A percentile compares a stretch with the other conserved stretches of the same genome.
phyloP scores from a whole-genome alignment of 2,329 filamentous ascomycete genomes.

The Zymoseptoria crescenta region DNA sequence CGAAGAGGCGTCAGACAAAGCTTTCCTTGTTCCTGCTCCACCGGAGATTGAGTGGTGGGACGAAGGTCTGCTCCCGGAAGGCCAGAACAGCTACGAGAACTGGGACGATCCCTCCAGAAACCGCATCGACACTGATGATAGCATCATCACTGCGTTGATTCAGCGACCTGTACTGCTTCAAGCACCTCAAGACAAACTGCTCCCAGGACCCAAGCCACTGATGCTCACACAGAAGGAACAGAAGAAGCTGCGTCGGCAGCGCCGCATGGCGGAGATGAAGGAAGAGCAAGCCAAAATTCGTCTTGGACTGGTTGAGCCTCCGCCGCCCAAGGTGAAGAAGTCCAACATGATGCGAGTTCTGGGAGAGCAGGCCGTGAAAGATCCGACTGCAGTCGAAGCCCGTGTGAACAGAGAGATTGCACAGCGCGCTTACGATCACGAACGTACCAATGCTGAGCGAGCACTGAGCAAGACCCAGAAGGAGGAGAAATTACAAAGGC shows the following conservation, averaged over 20 bases:
- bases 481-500: constrained; percentile 69
- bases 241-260: constrained; percentile 80
- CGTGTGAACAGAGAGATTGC: constrained; percentile 89
- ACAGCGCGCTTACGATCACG: constrained; percentile 72
- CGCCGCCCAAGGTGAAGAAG: constrained; percentile 93
- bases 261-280: constrained; percentile 85
- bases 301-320: constrained; percentile 79
- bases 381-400: constrained; percentile 93
- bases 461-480: constrained; percentile 83
- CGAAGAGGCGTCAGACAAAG: constrained; percentile 88
- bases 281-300: constrained; percentile 95
- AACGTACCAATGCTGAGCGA: constrained; percentile 70
- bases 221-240: constrained; percentile 86
- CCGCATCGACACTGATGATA: constrained; percentile 70
- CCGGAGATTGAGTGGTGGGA: constrained; percentile 98
- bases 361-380: constrained; percentile 85
- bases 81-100: constrained; percentile 56
- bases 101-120: constrained; percentile 56
- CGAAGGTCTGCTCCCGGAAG: constrained; percentile 70
- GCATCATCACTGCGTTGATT: constrained; percentile 81
- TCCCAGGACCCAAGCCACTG: constrained; percentile 76
- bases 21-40: constrained; percentile 69
- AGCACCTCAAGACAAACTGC: constrained; percentile 80
- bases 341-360: constrained; percentile 96
- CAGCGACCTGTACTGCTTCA: constrained; percentile 89